A percentile compares a stretch with the other conserved stretches of the same genome.
Conservation (phyloP, 2,329 filamentous ascomycete genomes). For the Diplodia sapinea region DNA sequence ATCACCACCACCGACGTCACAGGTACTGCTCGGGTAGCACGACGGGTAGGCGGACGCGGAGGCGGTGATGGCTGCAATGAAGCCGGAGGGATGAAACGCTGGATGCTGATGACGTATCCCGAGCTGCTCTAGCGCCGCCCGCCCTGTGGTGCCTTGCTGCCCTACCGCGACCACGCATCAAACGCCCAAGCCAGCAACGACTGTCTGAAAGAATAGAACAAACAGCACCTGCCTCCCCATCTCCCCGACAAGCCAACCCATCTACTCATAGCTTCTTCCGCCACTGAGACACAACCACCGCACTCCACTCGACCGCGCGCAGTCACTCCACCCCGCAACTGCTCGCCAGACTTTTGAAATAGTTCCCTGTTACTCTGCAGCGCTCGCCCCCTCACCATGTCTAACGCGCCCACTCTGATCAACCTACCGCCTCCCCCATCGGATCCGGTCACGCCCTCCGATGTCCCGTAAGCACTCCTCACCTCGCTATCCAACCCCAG, state of each 20-base stretch:
- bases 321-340: conserved; percentile 23
- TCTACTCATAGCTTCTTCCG: not conserved
- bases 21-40: conserved; percentile 6
- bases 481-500: conserved; percentile 1
- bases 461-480: conserved; percentile 73
- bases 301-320: not conserved
- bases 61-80: not conserved
- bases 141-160: conserved; percentile 16
- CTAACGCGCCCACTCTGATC: conserved; percentile 70
- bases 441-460: conserved; percentile 83
- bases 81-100: conserved; percentile 10
- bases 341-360: not conserved
- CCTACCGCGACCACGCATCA: conserved; percentile 10
- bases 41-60: not conserved
- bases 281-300: conserved; percentile 7
- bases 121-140: conserved; percentile 6
- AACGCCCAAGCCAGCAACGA: conserved; percentile 13
- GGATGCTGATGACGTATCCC: conserved; percentile 1
- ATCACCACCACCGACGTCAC: conserved; percentile 18
- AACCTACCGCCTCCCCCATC: conserved; percentile 83
- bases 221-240: not conserved
- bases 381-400: conserved; percentile 38
- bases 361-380: conserved; percentile 1
- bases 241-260: not conserved
- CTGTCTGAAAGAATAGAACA: conserved; percentile 17